Evolutionary conservation across 1,284 basidiomycete species (phyloP), one percentile per base, ranked within the genome.

Genomic region (Tilletia indica): DNA sequence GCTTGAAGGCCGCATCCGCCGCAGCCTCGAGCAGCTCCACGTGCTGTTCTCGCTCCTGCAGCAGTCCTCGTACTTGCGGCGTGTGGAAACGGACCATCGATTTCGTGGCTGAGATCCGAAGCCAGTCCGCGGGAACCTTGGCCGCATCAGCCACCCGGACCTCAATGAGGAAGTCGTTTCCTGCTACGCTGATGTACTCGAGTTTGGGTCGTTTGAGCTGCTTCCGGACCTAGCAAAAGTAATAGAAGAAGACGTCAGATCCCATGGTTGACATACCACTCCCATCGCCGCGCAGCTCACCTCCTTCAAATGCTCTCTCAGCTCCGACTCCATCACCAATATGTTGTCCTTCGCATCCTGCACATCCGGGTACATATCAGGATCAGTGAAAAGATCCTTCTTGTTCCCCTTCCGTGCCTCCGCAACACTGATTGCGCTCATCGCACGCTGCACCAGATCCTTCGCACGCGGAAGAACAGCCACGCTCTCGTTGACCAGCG

Each of bases 51-150:
- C 91, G 89, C 78, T 93, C 90, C 75, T 91, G 88, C 0, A 91
- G 83, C 84, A 92, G 89, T 21, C 86, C 84, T 68, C 89, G 88
- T 21, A 93, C 88, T 39, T 87, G 87, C 0, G 94, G 93, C 0
- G 93, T 90, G 69, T 92, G 91, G 83, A 92, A 97, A n/a, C 96
- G 88, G 64, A 90, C 89, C 36, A 88, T 86, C 21, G 86, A 86
- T 84, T 91, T 94, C 0, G 94, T 97, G 58, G 75, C 90, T 48
- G 90, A 92, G 67, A 94, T 87, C 49, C 92, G 86, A 64, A 89
- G 86, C 94, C 95, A 99, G 71, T 89, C 88, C 5, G 88, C 87
- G 0, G 96, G 96, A 2, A 93, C 89, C 11, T 88, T 88, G 74
- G 89, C 88, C 14, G 90, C 89, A 64, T 93, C 92, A 6, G 87